A percentile compares a stretch with the other conserved stretches of the same genome.
Conservation (phyloP, 1,284 basidiomycete species). For the Cystobasidium sp. region DNA sequence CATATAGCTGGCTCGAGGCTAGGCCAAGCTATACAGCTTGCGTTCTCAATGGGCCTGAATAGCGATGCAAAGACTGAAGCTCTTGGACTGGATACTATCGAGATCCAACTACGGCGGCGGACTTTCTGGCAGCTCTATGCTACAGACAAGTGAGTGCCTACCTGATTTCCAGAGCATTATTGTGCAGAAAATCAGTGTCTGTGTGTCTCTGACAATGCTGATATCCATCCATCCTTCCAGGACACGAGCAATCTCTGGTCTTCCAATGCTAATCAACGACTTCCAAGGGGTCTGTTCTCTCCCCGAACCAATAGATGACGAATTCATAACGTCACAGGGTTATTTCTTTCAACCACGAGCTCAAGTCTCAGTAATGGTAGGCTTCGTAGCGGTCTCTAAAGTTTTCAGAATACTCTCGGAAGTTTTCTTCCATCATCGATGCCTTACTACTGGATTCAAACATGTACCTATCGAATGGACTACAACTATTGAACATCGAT, state of each 20-base stretch:
- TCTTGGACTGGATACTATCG: slow-evolving; percentile 55
- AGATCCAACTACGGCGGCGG: slow-evolving; percentile 56
- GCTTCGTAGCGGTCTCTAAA: slow-evolving; percentile 56
- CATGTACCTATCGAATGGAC: slow-evolving; percentile 52
- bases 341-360: slow-evolving; percentile 56
- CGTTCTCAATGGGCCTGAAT: slow-evolving; percentile 57
- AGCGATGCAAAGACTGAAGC: slow-evolving; percentile 55
- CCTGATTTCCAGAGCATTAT: background rate
- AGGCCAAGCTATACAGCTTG: slow-evolving; percentile 57
- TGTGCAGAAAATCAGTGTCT: no score
- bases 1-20: slow-evolving; percentile 56
- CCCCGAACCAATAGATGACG: slow-evolving; percentile 57
- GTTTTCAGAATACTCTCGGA: slow-evolving; percentile 57
- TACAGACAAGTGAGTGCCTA: slow-evolving; percentile 55
- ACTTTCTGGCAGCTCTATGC: slow-evolving; percentile 58
- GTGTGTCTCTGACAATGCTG: background rate
- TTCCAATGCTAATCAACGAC: slow-evolving; percentile 58
- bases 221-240: slow-evolving; percentile 47
- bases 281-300: slow-evolving; percentile 57
- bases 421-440: slow-evolving; percentile 57
- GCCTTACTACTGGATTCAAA: slow-evolving; percentile 49
- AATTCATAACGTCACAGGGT: slow-evolving; percentile 58
- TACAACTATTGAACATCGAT: slow-evolving; percentile 53
- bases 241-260: slow-evolving; percentile 56
- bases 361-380: slow-evolving; percentile 55